Evolutionary conservation across 1,284 basidiomycete genomes (phyloP).

Genomic region (Stygiomarasmius scandens): DNA sequence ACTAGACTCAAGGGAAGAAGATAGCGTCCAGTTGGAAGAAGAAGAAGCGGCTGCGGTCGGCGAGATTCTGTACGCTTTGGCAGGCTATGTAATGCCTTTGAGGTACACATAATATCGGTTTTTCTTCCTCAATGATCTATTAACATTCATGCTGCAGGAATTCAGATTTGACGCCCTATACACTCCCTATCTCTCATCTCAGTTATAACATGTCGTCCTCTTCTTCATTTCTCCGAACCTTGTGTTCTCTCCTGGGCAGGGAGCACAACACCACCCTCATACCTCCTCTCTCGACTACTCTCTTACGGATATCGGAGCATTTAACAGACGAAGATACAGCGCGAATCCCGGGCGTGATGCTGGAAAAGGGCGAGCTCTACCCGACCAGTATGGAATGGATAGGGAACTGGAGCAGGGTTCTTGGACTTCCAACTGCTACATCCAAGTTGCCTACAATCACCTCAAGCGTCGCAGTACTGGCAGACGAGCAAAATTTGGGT

Average conservation of each 20-base stretch:
- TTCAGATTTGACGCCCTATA: conserved; percentile 51
- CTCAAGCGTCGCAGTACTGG: neutral
- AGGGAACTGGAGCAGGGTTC: conserved; percentile 59
- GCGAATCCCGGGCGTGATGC: conserved; percentile 59
- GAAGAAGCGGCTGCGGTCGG: conserved; percentile 68
- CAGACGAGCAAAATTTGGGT: conserved; percentile 10
- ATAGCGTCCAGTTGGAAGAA: conserved; percentile 49
- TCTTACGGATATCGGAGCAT: conserved; percentile 54
- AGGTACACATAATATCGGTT: conserved; percentile 20
- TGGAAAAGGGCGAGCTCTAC: conserved; percentile 63
- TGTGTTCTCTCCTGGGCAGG: conserved; percentile 62
- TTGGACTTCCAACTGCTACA: conserved; percentile 43
- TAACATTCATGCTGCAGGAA: conserved; percentile 41
- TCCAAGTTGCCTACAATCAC: neutral
- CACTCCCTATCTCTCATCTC: conserved; percentile 48
- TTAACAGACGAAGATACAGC: conserved; percentile 56
- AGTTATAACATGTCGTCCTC: conserved; percentile 34
- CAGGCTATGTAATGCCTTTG: conserved; percentile 62
- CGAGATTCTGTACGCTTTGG: conserved; percentile 57
- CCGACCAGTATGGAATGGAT: conserved; percentile 74
- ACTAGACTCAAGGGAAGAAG: conserved; percentile 65
- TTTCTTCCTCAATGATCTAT: conserved; percentile 1
- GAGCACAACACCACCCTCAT: conserved; percentile 58
- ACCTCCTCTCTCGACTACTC: conserved; percentile 62
- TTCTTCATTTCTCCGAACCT: conserved; percentile 55